Percentiles rank a stretch among this genome's conserved stretches.
phyloP scores from a whole-genome alignment of 495 filamentous ascomycete species.

The Apiosordaria backusii region DNA sequence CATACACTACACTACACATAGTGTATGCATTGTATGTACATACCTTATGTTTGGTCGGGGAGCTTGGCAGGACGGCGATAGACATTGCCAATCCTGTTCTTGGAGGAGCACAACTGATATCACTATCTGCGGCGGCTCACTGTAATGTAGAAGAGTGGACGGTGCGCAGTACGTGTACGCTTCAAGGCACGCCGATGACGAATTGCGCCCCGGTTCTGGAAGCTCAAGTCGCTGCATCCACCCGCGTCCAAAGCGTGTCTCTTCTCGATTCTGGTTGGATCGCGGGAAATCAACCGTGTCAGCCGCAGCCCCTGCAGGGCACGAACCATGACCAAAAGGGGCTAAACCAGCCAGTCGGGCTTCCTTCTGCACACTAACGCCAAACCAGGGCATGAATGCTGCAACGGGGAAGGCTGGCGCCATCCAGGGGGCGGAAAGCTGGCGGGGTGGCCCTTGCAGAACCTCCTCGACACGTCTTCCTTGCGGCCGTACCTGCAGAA shows the following conservation, averaged over 20 bases:
- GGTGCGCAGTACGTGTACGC: no score
- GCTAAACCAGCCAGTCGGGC: conserved; percentile 7
- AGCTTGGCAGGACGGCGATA: conserved; percentile 3
- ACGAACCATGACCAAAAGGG: conserved; percentile 12
- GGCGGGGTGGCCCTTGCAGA: not conserved
- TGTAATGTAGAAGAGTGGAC: no score
- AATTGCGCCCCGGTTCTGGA: not conserved
- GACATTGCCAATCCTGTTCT: not conserved
- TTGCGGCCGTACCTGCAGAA: not conserved
- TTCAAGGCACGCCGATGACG: not conserved
- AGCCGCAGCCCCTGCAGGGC: conserved; percentile 19
- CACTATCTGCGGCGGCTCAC: not conserved
- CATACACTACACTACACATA: no score
- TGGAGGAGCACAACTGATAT: not conserved
- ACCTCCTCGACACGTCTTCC: not conserved
- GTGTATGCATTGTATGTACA: not conserved
- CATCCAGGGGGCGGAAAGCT: not conserved
- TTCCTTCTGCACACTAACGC: conserved; percentile 13
- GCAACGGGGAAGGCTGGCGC: not conserved
- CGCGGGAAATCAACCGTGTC: conserved; percentile 14
- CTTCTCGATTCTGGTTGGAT: conserved; percentile 15
- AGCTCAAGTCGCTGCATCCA: not conserved
- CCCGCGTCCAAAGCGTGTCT: not conserved
- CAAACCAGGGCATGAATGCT: not conserved
- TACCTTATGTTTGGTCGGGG: no score